Evolutionary conservation across 73 alveolate genomes (phyloP).

Genomic region (Symbiodinium pilosum): DNA sequence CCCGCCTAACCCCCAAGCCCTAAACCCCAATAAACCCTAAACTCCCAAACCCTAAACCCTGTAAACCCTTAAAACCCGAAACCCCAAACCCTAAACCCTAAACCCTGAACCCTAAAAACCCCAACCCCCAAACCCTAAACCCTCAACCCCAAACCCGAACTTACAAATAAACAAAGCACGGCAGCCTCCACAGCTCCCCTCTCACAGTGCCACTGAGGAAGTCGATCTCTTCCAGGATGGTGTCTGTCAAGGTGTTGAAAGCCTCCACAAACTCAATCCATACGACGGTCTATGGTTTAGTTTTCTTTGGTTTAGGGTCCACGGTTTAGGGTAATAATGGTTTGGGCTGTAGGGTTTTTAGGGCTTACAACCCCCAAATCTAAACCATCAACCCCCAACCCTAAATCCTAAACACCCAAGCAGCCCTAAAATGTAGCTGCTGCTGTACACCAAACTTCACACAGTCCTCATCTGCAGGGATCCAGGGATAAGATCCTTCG

Average conservation of each 20-base stretch:
- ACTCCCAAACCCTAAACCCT: no score
- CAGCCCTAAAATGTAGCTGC: no score
- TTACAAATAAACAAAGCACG: background rate
- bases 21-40: no score
- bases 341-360: background rate
- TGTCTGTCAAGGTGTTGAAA: conserved; percentile 89
- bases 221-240: conserved; percentile 90
- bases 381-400: no score
- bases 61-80: no score
- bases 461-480: no score
- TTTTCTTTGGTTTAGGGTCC: background rate
- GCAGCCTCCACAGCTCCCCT: conserved; percentile 71
- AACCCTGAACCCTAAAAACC: background rate
- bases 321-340: background rate
- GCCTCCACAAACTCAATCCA: no score
- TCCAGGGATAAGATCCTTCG: no score
- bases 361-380: background rate
- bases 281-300: background rate
- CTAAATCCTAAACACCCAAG: no score
- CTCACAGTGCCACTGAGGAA: conserved; percentile 91
- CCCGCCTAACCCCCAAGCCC: no score
- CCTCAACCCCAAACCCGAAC: background rate
- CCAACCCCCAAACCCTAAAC: background rate
- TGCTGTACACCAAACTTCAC: no score
- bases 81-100: no score